Base-by-base conservation (phyloP, 345 rosid genomes). In the Ceriops decandra region DNA sequence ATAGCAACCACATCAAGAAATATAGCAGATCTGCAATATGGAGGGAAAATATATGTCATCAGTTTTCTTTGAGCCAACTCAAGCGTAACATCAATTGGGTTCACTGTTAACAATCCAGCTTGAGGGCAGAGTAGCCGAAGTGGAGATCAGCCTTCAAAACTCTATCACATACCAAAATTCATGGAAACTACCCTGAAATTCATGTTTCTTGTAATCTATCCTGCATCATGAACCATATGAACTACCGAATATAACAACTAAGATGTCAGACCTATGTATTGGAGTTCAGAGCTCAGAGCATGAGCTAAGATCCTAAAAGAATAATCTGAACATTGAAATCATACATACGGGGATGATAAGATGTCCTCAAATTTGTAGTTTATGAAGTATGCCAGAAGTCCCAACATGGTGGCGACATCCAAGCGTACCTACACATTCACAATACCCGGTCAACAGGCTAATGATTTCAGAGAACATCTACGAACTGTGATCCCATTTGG, bases 281-380 rank as follows among this genome's bases (percentile, higher is more conserved):
- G 62, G 15, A 58, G 5, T 35, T 51, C 46, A 2, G 32, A 7
- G 22, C 38, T 51, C 46, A 2, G 32, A 7, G 22, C 38, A 63
- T 20, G 15, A 20, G 54, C 47, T 53, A 31, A 56, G 27, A 65
- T 22, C 31, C 61, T 8, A 36, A 67, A 64, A 11, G 36, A 64
- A 38, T 38, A 21, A n/a, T 53, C 11, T 38, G 26, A 32, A 62
- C 60, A 66, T 13, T 38, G 52, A 74, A 72, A 60, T 30, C 60
- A 63, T 58, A 74, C 88, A 46, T 86, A 93, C 98, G 97, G 97
- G 49, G 96, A 88, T 73, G 92, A 83, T 74, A 76, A 72, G 76
- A 93, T 83, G 77, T 88, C 74, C 88, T 89, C 98, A 75, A 93
- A 87, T 83, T 90, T 93, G 84, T 93, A 90, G 84, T 93, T 93